phyloP scores from a whole-genome alignment of 2,329 filamentous ascomycete genomes.

The Lachnellula hyalina region DNA sequence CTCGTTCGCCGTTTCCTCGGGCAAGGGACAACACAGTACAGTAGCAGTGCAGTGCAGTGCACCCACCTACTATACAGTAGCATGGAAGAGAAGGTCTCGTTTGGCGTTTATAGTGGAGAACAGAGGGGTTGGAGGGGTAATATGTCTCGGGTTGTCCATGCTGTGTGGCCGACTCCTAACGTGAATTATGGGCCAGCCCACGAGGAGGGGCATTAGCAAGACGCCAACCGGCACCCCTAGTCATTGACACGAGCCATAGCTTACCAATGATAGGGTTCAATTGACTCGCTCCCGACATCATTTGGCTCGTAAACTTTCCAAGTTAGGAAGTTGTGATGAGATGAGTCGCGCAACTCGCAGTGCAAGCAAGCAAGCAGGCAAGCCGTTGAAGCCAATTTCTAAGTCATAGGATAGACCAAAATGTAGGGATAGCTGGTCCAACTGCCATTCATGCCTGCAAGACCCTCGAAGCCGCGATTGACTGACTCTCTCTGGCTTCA shows the following conservation, averaged over 20 bases:
- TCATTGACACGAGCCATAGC: background rate
- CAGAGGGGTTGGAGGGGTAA: conserved; percentile 11
- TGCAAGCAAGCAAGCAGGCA: background rate
- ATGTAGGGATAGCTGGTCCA: background rate
- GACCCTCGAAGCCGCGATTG: background rate
- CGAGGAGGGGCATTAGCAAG: background rate
- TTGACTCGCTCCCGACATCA: background rate
- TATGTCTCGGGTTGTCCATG: background rate
- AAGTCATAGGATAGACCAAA: background rate
- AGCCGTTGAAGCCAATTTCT: background rate
- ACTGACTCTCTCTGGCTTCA: background rate
- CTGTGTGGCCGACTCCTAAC: conserved; percentile 1
- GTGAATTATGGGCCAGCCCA: conserved; percentile 1
- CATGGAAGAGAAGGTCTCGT: background rate
- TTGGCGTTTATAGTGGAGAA: conserved; percentile 4
- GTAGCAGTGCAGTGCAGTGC: background rate
- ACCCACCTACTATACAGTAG: background rate
- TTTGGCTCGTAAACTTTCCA: conserved; percentile 3
- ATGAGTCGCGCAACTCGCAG: conserved; percentile 1
- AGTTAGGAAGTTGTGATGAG: conserved; percentile 1
- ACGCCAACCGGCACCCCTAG: background rate
- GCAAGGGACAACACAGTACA: conserved; percentile 1
- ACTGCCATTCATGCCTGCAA: background rate
- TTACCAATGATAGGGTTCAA: background rate
- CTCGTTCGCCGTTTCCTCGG: conserved; percentile 13